These are phyloP conservation scores for Puccinia horiana DNA, from an alignment of 1,284 basidiomycete genomes.

Conservation along the genomic window DNA sequence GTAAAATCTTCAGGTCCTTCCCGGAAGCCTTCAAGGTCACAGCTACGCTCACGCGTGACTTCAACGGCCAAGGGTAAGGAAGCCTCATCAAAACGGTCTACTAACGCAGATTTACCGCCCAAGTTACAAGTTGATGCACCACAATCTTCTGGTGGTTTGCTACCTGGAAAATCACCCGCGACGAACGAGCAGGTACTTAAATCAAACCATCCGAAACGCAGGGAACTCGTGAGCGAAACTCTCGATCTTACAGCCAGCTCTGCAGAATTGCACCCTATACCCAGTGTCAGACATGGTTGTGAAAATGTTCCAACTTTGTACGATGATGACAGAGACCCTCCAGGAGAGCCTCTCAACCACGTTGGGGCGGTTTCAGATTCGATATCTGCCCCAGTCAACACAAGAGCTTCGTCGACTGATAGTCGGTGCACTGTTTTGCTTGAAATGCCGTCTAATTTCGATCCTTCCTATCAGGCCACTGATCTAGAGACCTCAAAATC, in stretches of 20 bases:
- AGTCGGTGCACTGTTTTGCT: slow-evolving; percentile 22
- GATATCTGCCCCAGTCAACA: background rate
- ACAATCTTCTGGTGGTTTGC: background rate
- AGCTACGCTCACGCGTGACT: background rate
- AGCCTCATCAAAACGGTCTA: background rate
- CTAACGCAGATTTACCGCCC: background rate
- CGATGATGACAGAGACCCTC: background rate
- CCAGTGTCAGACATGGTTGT: background rate
- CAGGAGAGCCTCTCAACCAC: background rate
- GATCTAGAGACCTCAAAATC: background rate
- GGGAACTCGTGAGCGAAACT: background rate
- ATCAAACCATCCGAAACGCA: background rate
- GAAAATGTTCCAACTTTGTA: background rate
- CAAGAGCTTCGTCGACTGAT: slow-evolving; percentile 7
- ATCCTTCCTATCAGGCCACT: background rate
- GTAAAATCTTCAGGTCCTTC: background rate
- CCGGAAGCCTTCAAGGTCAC: slow-evolving; percentile 6
- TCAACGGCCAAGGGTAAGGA: background rate
- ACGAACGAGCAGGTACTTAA: background rate
- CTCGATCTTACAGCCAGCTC: background rate
- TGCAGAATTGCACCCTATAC: background rate
- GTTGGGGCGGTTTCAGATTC: background rate
- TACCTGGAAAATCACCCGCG: background rate
- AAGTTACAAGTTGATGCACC: background rate
- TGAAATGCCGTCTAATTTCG: slow-evolving; percentile 7